Percentiles rank a stretch among this genome's conserved stretches.
These are phyloP conservation scores for Lycium ferocissimum DNA, from an alignment of 257 asterid genomes.

Conservation along the genomic window DNA sequence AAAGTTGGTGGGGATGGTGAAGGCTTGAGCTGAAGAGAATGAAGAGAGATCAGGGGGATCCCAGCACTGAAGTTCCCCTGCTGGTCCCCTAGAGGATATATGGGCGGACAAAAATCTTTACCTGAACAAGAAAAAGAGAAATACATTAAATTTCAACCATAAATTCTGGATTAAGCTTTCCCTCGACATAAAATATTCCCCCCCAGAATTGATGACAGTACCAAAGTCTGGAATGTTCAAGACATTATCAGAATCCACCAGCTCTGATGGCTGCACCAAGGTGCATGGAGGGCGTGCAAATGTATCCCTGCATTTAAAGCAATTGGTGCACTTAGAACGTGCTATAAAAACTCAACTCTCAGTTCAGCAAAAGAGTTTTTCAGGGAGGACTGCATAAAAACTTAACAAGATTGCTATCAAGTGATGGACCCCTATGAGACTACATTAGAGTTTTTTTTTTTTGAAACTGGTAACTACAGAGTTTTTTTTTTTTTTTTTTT, in stretches of 20 bases:
- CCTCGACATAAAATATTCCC: slow-evolving; percentile 30
- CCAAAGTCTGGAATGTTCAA: slow-evolving; percentile 80
- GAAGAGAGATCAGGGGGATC: slow-evolving; percentile 75
- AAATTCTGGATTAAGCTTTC: slow-evolving; percentile 35
- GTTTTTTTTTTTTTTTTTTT: too few species aligned
- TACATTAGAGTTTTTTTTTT: slow-evolving; percentile 21
- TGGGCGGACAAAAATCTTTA: slow-evolving; percentile 83
- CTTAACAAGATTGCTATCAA: slow-evolving; percentile 19
- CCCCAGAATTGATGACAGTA: slow-evolving; percentile 38
- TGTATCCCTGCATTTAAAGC: slow-evolving; percentile 78
- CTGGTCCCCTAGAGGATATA: slow-evolving; percentile 87
- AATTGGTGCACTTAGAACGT: slow-evolving; percentile 11
- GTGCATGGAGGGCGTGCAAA: slow-evolving; percentile 95
- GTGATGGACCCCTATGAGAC: not conserved
- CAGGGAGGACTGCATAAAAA: not conserved
- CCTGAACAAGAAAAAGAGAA: slow-evolving; percentile 53
- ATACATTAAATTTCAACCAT: slow-evolving; percentile 35
- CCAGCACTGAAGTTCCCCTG: slow-evolving; percentile 62
- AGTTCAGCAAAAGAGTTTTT: slow-evolving; percentile 8
- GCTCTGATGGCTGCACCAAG: slow-evolving; percentile 87
- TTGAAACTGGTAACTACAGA: too few species aligned
- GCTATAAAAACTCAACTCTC: slow-evolving; percentile 24
- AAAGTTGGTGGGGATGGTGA: slow-evolving; percentile 85
- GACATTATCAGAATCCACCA: slow-evolving; percentile 52
- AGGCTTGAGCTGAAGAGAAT: slow-evolving; percentile 84